Evolutionary conservation across 2,329 filamentous ascomycete species (phyloP).

Genomic region (Huntiella moniliformis): DNA sequence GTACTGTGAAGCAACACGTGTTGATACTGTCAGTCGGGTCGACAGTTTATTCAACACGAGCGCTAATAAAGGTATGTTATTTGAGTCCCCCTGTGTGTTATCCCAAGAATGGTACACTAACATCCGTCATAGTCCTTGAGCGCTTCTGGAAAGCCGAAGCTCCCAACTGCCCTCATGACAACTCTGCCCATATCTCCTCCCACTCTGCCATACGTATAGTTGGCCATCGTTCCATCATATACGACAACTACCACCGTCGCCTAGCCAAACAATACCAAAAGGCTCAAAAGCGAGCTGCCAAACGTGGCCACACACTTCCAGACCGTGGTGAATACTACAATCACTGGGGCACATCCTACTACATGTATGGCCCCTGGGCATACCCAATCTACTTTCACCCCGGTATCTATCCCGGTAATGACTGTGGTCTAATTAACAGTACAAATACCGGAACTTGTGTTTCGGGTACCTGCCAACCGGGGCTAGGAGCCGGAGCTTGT

Average conservation of each 20-base stretch:
- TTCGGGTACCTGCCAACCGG: conserved; percentile 30
- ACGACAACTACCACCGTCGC: conserved; percentile 16
- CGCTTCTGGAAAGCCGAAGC: conserved; percentile 29
- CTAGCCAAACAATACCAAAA: conserved; percentile 38
- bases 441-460: conserved; percentile 17
- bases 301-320: conserved; percentile 27
- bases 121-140: conserved; percentile 16
- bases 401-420: conserved; percentile 23
- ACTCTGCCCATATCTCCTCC: conserved; percentile 50
- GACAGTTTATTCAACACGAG: conserved; percentile 20
- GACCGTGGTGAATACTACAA: conserved; percentile 29
- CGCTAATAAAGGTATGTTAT: conserved; percentile 21
- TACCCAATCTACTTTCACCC: conserved; percentile 25
- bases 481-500: conserved; percentile 25
- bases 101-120: no score
- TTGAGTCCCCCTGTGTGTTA: not conserved
- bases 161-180: conserved; percentile 32
- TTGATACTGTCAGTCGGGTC: conserved; percentile 21
- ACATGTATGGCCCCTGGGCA: conserved; percentile 29
- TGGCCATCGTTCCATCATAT: not conserved
- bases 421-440: conserved; percentile 22
- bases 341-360: conserved; percentile 35
- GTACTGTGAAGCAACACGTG: conserved; percentile 51
- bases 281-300: conserved; percentile 29
- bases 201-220: conserved; percentile 43